Percentiles rank a stretch among this genome's conserved stretches.
These are phyloP conservation scores for Friedmanniomyces endolithicus DNA, from an alignment of 495 filamentous ascomycete species.

Conservation along the genomic window DNA sequence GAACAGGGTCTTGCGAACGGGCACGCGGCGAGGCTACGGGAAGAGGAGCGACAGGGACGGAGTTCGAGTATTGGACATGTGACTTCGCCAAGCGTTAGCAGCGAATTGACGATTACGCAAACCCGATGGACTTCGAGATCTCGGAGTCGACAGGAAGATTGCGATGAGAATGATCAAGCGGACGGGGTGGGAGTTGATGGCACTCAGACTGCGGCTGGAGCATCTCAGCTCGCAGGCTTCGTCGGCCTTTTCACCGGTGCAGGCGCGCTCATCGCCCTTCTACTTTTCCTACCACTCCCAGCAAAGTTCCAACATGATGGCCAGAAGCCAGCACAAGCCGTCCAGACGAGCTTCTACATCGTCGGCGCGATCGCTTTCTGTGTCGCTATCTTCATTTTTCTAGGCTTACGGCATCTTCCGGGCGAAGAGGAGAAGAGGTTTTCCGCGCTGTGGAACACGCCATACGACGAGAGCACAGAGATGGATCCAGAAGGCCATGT, in stretches of 20 bases:
- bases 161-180: background rate
- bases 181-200: background rate
- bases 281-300: slow-evolving; percentile 74
- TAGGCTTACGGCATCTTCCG: slow-evolving; percentile 65
- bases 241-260: slow-evolving; percentile 88
- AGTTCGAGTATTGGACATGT: slow-evolving; percentile 13
- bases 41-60: slow-evolving; percentile 10
- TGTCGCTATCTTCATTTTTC: slow-evolving; percentile 59
- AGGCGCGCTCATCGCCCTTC: slow-evolving; percentile 73
- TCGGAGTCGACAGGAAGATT: slow-evolving; percentile 3
- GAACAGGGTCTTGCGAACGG: slow-evolving; percentile 6
- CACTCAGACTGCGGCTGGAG: slow-evolving; percentile 27
- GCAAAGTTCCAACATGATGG: slow-evolving; percentile 58
- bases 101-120: slow-evolving; percentile 33
- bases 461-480: slow-evolving; percentile 9
- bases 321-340: slow-evolving; percentile 51
- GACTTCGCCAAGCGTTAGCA: slow-evolving; percentile 13
- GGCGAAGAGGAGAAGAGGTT: slow-evolving; percentile 69
- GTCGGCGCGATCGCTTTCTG: slow-evolving; percentile 60
- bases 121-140: slow-evolving; percentile 27
- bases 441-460: slow-evolving; percentile 35
- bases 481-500: slow-evolving; percentile 1
- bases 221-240: slow-evolving; percentile 65
- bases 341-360: slow-evolving; percentile 72
- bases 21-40: slow-evolving; percentile 10